Evolutionary conservation across 495 filamentous ascomycete species (phyloP).

Genomic region (Astrothelium subdiscretum): DNA sequence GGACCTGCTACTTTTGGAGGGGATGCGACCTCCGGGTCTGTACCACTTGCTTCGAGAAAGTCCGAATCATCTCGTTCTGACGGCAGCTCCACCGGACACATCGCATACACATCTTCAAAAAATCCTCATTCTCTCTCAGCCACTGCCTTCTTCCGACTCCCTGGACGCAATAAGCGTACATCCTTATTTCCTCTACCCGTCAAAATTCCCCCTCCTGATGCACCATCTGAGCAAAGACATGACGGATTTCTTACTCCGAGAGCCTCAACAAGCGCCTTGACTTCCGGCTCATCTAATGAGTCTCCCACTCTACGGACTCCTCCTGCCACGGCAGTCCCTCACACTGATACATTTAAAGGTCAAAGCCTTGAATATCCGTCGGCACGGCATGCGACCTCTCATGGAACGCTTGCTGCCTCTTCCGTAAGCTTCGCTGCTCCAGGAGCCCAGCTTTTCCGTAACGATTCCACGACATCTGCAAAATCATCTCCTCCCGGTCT

Average conservation of each 20-base stretch:
- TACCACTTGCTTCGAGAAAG: conserved; percentile 56
- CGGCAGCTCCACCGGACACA: conserved; percentile 67
- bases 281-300: conserved; percentile 19
- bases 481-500: conserved; percentile 53
- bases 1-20: conserved; percentile 51
- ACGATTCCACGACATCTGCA: conserved; percentile 56
- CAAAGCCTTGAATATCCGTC: conserved; percentile 31
- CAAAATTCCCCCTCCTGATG: conserved; percentile 32
- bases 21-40: conserved; percentile 53
- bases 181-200: conserved; percentile 82
- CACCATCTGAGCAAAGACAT: conserved; percentile 13
- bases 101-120: conserved; percentile 49
- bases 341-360: conserved; percentile 22
- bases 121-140: conserved; percentile 53
- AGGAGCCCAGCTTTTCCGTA: conserved; percentile 37
- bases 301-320: conserved; percentile 22
- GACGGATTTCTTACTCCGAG: conserved; percentile 3
- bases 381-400: conserved; percentile 42
- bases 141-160: conserved; percentile 68
- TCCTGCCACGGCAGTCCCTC: conserved; percentile 24
- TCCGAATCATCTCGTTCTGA: conserved; percentile 90
- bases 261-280: conserved; percentile 9
- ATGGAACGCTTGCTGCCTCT: conserved; percentile 36
- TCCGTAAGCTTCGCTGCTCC: conserved; percentile 29
- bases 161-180: conserved; percentile 67